Base-by-base conservation (phyloP, 2,329 filamentous ascomycete genomes). In the Penicillium hesseltinei region DNA sequence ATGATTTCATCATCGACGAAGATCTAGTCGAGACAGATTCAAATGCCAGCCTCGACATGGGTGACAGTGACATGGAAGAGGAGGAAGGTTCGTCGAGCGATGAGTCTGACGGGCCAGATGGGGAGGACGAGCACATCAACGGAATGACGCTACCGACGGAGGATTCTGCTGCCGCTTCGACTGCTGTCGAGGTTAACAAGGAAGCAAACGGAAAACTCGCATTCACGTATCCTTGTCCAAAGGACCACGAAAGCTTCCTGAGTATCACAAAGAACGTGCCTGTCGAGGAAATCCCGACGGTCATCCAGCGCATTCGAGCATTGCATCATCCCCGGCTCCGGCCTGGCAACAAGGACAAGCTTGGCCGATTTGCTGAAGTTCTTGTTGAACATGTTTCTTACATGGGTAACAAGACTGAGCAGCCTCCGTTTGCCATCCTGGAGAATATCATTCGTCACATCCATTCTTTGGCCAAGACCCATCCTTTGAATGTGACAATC, bases 1-100 rank as follows among this genome's bases (percentile, higher is more conserved):
- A 97, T 66, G 91, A 97, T 66, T 97, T 97, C 67, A 72, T 93
- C 27, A 87, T 97, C 60, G 93, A 97, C 58, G 90, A 94, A 61
- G 89, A 96, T 69, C 81, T 97, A 17, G 83, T 97, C 35, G 92
- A 92, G 13, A 92, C 88, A 64, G 90, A 87, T 38, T 93, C 90
- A n/a, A 73, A 78, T 47, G 73, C 69, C 33, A 78, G 77, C 31
- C 66, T 75, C 7, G 75, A 73, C n/a, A 65, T 78, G 56, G 71
- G 71, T 43, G 75, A 75, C 29, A 77, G 69, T 44, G 74, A 76
- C 49, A 58, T 60, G 27, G 86, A 88, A 39, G 68, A 86, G n/a
- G 49, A 88, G 33, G 84, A 88, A 29, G 77, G 80, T 5, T 75
- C 82, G 19, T 80, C 80, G 8, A 82, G 80, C 38, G 65, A 65